Base-by-base conservation (phyloP, 257 asterid genomes). In the Paulownia fortunei region DNA sequence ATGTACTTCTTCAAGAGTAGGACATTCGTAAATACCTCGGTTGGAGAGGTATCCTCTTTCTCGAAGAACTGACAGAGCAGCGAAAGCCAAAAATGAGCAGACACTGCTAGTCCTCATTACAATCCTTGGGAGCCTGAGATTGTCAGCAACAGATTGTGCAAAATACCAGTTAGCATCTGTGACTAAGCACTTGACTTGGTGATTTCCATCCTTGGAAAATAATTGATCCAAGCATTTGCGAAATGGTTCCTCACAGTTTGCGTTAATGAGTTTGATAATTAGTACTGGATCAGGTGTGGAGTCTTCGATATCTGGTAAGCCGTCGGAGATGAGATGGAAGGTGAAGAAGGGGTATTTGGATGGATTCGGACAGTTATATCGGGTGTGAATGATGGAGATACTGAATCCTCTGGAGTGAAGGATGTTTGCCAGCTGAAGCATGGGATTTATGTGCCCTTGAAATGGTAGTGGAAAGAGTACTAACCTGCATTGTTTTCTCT, bases 371-470 rank as follows among this genome's bases (percentile, higher is more conserved):
- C 83, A 80, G 71, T 83, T 87, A 74, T 73, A 34, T 3, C n/a
- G 24, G 8, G 92, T 77, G 82, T 85, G 84, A 2, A 91, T 54
- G 34, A 91, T 69, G 49, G 94, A 85, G 61, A 89, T 80, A 24
- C 72, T 44, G 60, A 88, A 34, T 1, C 91, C 92, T 16, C 80
- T 77, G 1, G 86, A 76, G 15, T 84, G 84, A 13, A 91, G 89
- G 37, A 91, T 89, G 81, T 76, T 84, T 23, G 90, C 97, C 4
- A 91, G 83, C 70, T 91, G 92, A 59, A 89, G 74, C 90, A 84
- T 89, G 67, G 90, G 89, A 64, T 83, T 89, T 3, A 87, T 84
- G 46, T 87, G 92, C 9, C 96, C 92, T 76, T 87, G 94, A 15
- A 83, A 79, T 3, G 94, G 94, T 1, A 87, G 62, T 0, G 91